phyloP scores from a whole-genome alignment of 2,329 filamentous ascomycete species.

The Microsporum ferrugineum region DNA sequence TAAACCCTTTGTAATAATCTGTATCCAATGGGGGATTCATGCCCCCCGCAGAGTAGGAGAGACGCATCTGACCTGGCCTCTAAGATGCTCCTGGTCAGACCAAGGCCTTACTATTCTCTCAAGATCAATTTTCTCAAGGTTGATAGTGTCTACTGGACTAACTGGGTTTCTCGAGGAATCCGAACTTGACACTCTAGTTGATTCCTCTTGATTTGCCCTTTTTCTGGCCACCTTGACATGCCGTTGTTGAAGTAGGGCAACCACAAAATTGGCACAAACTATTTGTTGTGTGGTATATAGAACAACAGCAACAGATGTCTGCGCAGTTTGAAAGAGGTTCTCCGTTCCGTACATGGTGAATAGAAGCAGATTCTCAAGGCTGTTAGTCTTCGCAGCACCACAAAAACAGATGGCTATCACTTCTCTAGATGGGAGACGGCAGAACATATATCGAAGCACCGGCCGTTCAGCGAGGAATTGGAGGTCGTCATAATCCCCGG shows the following conservation, averaged over 20 bases:
- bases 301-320: slow-evolving; percentile 29
- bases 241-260: slow-evolving; percentile 28
- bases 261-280: slow-evolving; percentile 30
- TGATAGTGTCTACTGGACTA: neutral
- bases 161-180: neutral
- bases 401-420: slow-evolving; percentile 63
- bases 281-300: slow-evolving; percentile 32
- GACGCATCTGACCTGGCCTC: neutral
- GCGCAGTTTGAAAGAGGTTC: slow-evolving; percentile 27
- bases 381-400: slow-evolving; percentile 60
- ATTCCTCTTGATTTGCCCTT: slow-evolving; percentile 4
- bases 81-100: neutral
- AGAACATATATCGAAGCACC: slow-evolving; percentile 18
- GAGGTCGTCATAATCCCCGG: slow-evolving; percentile 50
- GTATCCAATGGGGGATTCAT: too few relatives aligned
- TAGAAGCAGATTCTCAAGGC: slow-evolving; percentile 56
- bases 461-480: neutral
- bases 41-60: neutral
- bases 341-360: slow-evolving; percentile 49
- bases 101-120: neutral
- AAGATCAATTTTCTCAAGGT: neutral
- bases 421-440: slow-evolving; percentile 44
- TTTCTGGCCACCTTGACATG: slow-evolving; percentile 15
- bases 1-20: too few relatives aligned
- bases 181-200: neutral